A percentile compares a stretch with the other conserved stretches of the same genome.
These are phyloP conservation scores for Prunus campanulata DNA, from an alignment of 306 rosid genomes.

Conservation along the genomic window DNA sequence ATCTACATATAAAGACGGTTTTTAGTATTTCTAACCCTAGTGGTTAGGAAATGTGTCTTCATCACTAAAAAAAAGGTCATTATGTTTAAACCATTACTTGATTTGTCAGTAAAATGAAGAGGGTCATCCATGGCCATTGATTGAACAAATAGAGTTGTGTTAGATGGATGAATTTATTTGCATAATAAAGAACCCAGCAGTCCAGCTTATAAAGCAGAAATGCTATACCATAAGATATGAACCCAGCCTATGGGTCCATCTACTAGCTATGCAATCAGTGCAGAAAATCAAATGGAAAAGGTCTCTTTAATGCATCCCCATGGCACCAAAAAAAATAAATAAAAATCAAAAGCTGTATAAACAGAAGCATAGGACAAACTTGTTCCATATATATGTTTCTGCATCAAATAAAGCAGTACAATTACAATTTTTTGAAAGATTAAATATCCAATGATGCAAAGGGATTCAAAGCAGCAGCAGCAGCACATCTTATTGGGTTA, in stretches of 20 bases:
- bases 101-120: too few species aligned
- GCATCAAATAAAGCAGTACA: background rate
- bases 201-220: background rate
- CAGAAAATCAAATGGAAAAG: background rate
- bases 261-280: too few species aligned
- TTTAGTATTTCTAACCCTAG: background rate
- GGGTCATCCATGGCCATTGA: too few species aligned
- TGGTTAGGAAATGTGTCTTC: background rate
- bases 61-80: too few species aligned
- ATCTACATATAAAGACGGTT: too few species aligned
- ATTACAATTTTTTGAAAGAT: background rate
- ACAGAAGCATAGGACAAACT: background rate
- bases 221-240: background rate
- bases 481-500: conserved; percentile 18
- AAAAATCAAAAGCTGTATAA: too few species aligned
- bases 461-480: background rate
- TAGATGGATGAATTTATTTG: too few species aligned
- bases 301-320: background rate
- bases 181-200: too few species aligned
- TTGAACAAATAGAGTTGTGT: too few species aligned
- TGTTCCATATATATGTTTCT: background rate
- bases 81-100: too few species aligned
- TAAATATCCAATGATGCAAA: background rate
- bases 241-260: background rate
- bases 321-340: background rate